Evolutionary conservation across 2,329 filamentous ascomycete species (phyloP), one percentile per base, ranked within the genome.

Genomic region (Arthroderma sp.): DNA sequence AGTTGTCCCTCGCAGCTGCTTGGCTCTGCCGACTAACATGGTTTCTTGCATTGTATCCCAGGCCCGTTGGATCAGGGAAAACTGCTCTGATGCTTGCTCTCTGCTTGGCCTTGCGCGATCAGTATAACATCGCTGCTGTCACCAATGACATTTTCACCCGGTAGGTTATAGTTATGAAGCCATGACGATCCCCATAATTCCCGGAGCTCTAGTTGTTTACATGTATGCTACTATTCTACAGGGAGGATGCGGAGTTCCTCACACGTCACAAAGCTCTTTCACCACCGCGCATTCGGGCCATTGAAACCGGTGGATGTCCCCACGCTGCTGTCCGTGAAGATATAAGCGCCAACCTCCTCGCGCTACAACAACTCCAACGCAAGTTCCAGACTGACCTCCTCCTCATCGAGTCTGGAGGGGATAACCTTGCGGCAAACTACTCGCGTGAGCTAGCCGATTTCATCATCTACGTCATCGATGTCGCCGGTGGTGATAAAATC

Each of bases 121-220:
- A 76, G 45, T 88, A 85, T 75, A 86, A 81, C 60, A 83, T 98
- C 57, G 91, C 91, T 1, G 91, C 87, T 48, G 89, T 98, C 22
- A 98, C 91, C 41, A 96, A 96, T 73, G 89, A 96, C 72, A 96
- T 96, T 72, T 96, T 96, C 73, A 96, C 89, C 22, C 83, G 74
- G 66, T 69, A 52, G n/a, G 53, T 49, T 5, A 36, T 9, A 8
- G 27, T 29, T 11, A 36, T 38, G 3, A 28, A 22, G 15, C 15
- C 15, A 22, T 22, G 15, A 22, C 15, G 3, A 22, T 22, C 15
- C 15, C 15, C 15, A 22, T 1, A 22, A 22, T 22, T 22, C 15
- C 15, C 15, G 15, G 15, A 22, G 15, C 15, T 22, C 15, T 22
- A 22, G 15, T 22, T 22, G 15, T 22, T 22, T 22, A 22, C 15